A percentile compares a stretch with the other conserved stretches of the same genome.
These are phyloP conservation scores for Globisporangium okanoganense DNA, from an alignment of 352 stramenopile species.

Conservation along the genomic window DNA sequence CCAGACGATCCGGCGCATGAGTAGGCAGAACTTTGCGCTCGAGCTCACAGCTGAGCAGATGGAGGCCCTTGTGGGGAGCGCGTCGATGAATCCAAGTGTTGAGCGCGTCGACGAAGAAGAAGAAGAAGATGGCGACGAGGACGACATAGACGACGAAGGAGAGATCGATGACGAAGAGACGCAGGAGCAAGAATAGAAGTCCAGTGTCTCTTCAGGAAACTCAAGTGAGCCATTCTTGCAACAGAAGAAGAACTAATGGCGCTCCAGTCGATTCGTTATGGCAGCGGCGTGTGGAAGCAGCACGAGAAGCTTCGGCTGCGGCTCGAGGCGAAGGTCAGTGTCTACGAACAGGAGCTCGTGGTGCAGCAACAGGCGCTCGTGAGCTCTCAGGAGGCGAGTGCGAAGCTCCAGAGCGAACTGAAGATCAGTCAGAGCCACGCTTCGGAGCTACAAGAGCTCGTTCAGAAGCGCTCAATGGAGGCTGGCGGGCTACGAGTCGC, in stretches of 20 bases:
- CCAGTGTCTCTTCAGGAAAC: background rate
- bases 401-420: background rate
- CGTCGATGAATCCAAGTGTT: background rate
- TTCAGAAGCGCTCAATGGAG: background rate
- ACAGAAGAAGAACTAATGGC: conserved; percentile 9
- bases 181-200: conserved; percentile 9
- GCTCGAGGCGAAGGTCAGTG: conserved; percentile 11
- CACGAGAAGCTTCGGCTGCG: conserved; percentile 21
- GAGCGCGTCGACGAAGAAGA: conserved; percentile 8
- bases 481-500: background rate
- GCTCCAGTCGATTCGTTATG: conserved; percentile 24
- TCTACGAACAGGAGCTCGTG: conserved; percentile 6
- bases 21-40: conserved; percentile 23
- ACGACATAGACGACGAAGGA: conserved; percentile 29
- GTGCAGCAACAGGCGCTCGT: background rate
- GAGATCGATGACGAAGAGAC: conserved; percentile 20
- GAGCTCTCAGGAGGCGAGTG: background rate
- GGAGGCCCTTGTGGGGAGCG: conserved; percentile 8
- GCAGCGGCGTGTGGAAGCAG: conserved; percentile 29
- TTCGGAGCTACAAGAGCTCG: background rate
- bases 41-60: conserved; percentile 16
- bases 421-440: background rate
- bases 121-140: conserved; percentile 23
- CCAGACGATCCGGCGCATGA: conserved; percentile 53
- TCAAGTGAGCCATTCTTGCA: background rate